Evolutionary conservation across 495 filamentous ascomycete genomes (phyloP).

Genomic region (Talaromyces nanjingensis): DNA sequence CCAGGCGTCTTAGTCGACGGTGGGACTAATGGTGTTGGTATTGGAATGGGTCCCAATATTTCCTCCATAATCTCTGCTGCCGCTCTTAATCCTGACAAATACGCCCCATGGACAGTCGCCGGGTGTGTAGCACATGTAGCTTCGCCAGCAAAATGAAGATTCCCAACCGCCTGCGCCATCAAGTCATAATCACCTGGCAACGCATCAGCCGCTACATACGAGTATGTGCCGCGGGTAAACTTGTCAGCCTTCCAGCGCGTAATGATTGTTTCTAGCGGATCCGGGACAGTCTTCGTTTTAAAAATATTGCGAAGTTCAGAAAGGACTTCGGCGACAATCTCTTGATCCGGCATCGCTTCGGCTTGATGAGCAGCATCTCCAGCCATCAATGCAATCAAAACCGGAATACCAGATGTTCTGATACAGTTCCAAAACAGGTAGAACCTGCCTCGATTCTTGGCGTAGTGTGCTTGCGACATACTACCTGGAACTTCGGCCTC

Average conservation of each 20-base stretch:
- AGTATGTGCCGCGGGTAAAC: slow-evolving; percentile 89
- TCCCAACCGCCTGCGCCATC: slow-evolving; percentile 81
- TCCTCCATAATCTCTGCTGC: slow-evolving; percentile 76
- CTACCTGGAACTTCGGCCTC: slow-evolving; percentile 52
- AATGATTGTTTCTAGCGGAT: slow-evolving; percentile 79
- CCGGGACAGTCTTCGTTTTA: slow-evolving; percentile 53
- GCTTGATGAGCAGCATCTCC: slow-evolving; percentile 88
- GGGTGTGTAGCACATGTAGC: slow-evolving; percentile 93
- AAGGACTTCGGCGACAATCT: slow-evolving; percentile 73
- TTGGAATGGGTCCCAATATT: slow-evolving; percentile 70
- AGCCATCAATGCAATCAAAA: slow-evolving; percentile 89
- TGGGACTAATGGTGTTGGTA: slow-evolving; percentile 70
- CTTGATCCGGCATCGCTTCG: slow-evolving; percentile 64
- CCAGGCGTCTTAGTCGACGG: slow-evolving; percentile 31
- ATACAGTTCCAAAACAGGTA: slow-evolving; percentile 97
- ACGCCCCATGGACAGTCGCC: slow-evolving; percentile 94
- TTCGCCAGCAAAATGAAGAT: slow-evolving; percentile 94
- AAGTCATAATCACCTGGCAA: slow-evolving; percentile 83
- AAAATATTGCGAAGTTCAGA: slow-evolving; percentile 64
- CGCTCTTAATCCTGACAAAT: slow-evolving; percentile 83
- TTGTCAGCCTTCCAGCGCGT: slow-evolving; percentile 90
- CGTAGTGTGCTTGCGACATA: slow-evolving; percentile 55
- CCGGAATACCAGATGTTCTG: slow-evolving; percentile 79
- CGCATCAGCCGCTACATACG: slow-evolving; percentile 77
- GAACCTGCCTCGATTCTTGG: slow-evolving; percentile 67